A percentile compares a stretch with the other conserved stretches of the same genome.
Evolutionary conservation across 306 rosid species (phyloP).

Genomic region (Styphnolobium japonicum): DNA sequence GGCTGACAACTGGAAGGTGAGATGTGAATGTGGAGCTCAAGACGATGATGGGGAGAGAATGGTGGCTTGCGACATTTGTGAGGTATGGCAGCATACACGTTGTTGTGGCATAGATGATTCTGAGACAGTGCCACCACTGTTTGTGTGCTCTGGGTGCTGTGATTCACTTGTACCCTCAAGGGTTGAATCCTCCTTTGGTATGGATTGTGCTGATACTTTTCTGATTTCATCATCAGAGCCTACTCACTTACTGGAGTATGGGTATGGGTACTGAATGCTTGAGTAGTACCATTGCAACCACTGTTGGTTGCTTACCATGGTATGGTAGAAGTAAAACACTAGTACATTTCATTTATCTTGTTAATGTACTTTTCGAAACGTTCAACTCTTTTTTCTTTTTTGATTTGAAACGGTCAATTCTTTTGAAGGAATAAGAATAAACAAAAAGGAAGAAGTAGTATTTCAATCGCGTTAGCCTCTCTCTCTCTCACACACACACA

Average conservation of each 20-base stretch:
- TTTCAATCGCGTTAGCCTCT: too few species aligned
- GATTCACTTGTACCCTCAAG: slow-evolving; percentile 49
- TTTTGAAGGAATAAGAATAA: too few species aligned
- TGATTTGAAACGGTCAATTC: not conserved
- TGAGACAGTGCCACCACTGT: slow-evolving; percentile 62
- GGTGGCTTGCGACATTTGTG: slow-evolving; percentile 88
- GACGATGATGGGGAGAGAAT: slow-evolving; percentile 94
- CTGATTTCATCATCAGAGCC: slow-evolving; percentile 25
- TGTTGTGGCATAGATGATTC: slow-evolving; percentile 69
- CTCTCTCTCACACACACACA: too few species aligned
- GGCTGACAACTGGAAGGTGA: slow-evolving; percentile 68
- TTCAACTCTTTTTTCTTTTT: not conserved
- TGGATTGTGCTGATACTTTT: slow-evolving; percentile 38
- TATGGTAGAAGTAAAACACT: not conserved
- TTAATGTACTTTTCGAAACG: not conserved
- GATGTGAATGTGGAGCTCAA: slow-evolving; percentile 79
- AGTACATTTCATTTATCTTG: not conserved
- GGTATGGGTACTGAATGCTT: slow-evolving; percentile 30
- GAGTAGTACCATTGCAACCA: not conserved
- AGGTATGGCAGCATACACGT: slow-evolving; percentile 85
- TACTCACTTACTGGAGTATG: slow-evolving; percentile 30
- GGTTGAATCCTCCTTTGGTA: slow-evolving; percentile 20
- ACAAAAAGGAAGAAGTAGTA: too few species aligned
- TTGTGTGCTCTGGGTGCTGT: slow-evolving; percentile 70
- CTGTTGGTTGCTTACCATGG: not conserved